These are phyloP conservation scores for Ceratocystis diversiconidia DNA, from an alignment of 2,329 filamentous ascomycete genomes.

Conservation along the genomic window DNA sequence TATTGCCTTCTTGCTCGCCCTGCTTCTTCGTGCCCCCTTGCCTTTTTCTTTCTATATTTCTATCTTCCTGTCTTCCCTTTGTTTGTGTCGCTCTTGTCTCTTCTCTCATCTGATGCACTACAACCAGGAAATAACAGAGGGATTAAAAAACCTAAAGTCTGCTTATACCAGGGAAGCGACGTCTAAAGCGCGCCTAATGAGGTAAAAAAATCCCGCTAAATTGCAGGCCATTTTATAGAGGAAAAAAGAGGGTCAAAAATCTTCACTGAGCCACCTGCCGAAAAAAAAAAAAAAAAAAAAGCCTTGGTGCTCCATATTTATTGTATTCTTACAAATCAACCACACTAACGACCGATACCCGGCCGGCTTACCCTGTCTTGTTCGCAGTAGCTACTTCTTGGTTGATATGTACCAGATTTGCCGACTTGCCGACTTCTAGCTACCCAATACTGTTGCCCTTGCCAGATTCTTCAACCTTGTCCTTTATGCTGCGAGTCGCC, in stretches of 20 bases:
- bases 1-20: no score
- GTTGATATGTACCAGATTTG: not conserved
- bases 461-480: no score
- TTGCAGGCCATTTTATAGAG: not conserved
- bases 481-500: no score
- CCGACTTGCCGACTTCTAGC: not conserved
- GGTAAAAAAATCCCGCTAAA: not conserved
- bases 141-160: not conserved
- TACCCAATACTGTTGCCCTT: not conserved
- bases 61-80: not conserved
- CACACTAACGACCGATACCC: not conserved
- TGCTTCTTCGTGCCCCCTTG: no score
- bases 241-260: not conserved
- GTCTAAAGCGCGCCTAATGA: not conserved
- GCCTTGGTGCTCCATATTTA: not conserved
- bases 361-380: not conserved
- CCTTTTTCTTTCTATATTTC: no score
- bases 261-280: no score
- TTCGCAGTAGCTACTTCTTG: not conserved
- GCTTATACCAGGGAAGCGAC: not conserved
- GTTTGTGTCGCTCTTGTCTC: not conserved
- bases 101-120: not conserved
- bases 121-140: not conserved
- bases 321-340: not conserved
- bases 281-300: not conserved